These are phyloP conservation scores for Vitis hybrid DNA, from an alignment of 177 flowering plant genomes.

Conservation along the genomic window DNA sequence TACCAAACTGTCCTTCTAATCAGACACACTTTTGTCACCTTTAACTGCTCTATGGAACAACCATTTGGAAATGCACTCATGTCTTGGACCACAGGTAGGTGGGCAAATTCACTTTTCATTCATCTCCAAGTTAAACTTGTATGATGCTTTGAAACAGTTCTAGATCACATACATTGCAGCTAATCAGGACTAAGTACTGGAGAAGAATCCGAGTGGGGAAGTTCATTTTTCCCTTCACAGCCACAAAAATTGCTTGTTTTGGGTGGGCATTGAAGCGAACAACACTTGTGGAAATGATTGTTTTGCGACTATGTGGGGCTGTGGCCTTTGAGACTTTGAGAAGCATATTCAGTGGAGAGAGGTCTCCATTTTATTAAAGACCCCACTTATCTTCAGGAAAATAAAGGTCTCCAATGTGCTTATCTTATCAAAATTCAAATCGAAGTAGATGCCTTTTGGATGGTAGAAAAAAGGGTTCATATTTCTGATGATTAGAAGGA, in stretches of 20 bases:
- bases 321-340: not conserved
- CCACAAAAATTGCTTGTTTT: conserved; percentile 6
- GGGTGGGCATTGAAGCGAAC: conserved; percentile 4
- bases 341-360: conserved; percentile 6
- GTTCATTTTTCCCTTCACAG: not conserved
- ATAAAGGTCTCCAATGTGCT: not conserved
- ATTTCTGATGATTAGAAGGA: conserved; percentile 14
- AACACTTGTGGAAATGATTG: conserved; percentile 5
- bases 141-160: not conserved
- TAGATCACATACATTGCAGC: not conserved
- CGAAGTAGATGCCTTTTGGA: conserved; percentile 14
- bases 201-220: not conserved
- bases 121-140: not conserved
- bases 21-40: not conserved
- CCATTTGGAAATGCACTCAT: too few species aligned
- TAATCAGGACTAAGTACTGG: not conserved
- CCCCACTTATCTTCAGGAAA: conserved; percentile 1
- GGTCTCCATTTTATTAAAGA: not conserved
- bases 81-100: too few species aligned
- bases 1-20: too few species aligned
- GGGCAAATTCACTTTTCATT: too few species aligned
- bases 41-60: not conserved
- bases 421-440: conserved; percentile 8
- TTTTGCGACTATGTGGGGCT: conserved; percentile 2
- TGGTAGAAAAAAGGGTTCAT: conserved; percentile 9